Conservation (phyloP, 129 eudicot species). For the Chrysanthemum seticuspe region DNA sequence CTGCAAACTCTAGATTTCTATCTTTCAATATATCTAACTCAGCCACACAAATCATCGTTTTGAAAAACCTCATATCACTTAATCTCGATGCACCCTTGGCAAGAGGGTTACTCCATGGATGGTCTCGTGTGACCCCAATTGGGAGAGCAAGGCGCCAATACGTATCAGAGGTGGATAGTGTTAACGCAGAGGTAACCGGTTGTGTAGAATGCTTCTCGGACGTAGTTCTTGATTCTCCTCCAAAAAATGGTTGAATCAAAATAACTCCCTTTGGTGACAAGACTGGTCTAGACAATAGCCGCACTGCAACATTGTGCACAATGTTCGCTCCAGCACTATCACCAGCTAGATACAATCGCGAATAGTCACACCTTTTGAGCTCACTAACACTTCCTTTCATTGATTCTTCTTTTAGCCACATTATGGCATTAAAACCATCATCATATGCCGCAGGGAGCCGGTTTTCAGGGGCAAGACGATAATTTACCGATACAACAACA, state of each 20-base stretch:
- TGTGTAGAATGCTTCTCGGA: conserved; percentile 45
- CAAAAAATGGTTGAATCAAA: conserved; percentile 58
- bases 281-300: conserved; percentile 19
- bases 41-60: conserved; percentile 48
- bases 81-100: conserved; percentile 31
- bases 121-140: conserved; percentile 46
- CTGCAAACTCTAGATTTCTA: conserved; percentile 45
- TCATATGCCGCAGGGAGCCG: conserved; percentile 61
- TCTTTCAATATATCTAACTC: conserved; percentile 62
- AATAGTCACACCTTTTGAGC: conserved; percentile 45
- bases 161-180: conserved; percentile 47
- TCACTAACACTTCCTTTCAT: conserved; percentile 26
- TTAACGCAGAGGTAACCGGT: conserved; percentile 40
- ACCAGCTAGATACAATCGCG: conserved; percentile 48
- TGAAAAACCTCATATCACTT: conserved; percentile 25
- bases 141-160: conserved; percentile 64
- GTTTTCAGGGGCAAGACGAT: conserved; percentile 60
- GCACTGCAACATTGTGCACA: conserved; percentile 43
- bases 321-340: conserved; percentile 71
- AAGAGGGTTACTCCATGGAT: conserved; percentile 64
- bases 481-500: conserved; percentile 50
- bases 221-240: conserved; percentile 50
- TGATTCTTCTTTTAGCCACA: conserved; percentile 44
- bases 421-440: conserved; percentile 43
- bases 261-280: conserved; percentile 38